Conservation (phyloP, 164 flowering plant species). For the Pachysandra terminalis region DNA sequence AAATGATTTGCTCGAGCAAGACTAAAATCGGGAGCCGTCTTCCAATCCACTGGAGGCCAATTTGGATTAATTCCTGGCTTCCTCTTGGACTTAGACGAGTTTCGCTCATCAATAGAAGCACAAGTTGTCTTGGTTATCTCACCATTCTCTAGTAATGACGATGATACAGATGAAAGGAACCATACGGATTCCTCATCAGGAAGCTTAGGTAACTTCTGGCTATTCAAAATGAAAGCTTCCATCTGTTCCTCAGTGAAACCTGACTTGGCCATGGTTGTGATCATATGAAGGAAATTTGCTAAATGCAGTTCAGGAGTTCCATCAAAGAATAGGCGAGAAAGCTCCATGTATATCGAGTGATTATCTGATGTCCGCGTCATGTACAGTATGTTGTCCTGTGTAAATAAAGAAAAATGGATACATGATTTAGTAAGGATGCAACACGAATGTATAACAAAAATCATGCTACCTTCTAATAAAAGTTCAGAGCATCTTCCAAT, state of each 20-base stretch:
- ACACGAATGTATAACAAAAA: no score
- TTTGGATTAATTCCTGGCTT: conserved; percentile 31
- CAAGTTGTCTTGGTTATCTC: conserved; percentile 8
- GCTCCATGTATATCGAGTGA: conserved; percentile 79
- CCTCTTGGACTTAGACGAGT: conserved; percentile 24
- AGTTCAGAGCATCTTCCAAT: not conserved
- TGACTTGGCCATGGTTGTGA: conserved; percentile 81
- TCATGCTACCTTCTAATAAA: not conserved
- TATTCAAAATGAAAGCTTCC: conserved; percentile 65
- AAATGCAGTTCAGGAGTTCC: conserved; percentile 63
- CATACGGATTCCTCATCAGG: conserved; percentile 68
- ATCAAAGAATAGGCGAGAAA: conserved; percentile 61
- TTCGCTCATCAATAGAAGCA: conserved; percentile 22
- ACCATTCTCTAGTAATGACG: conserved; percentile 15
- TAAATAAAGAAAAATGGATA: not conserved
- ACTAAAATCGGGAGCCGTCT: conserved; percentile 65
- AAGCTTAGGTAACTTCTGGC: conserved; percentile 72
- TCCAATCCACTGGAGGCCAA: conserved; percentile 85
- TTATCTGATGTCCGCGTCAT: conserved; percentile 51
- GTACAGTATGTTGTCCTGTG: conserved; percentile 66
- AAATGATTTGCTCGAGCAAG: conserved; percentile 31
- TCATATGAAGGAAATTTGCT: conserved; percentile 95
- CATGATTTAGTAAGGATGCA: not conserved
- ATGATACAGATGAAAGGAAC: conserved; percentile 60
- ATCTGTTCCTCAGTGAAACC: conserved; percentile 71